These are phyloP conservation scores for Leccinum sublutescens DNA, from an alignment of 768 basidiomycete species.

Conservation along the genomic window DNA sequence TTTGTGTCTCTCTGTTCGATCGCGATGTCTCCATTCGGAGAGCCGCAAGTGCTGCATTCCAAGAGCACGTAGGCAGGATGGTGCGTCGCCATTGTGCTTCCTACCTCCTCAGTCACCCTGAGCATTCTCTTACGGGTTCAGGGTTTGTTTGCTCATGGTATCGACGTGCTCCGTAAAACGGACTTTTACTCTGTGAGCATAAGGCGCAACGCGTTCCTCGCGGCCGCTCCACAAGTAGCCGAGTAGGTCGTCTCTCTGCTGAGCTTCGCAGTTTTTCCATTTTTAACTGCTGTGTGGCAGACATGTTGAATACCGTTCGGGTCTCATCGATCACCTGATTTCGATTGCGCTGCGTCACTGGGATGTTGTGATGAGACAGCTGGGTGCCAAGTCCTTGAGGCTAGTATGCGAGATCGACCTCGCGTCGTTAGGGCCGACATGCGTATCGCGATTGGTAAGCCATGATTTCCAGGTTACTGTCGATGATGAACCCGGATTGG, in stretches of 20 bases:
- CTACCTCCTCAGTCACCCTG: conserved; percentile 7
- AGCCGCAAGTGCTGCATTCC: conserved; percentile 96
- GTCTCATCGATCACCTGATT: conserved; percentile 70
- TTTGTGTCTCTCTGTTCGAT: conserved; percentile 84
- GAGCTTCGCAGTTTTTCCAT: conserved; percentile 3
- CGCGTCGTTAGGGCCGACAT: conserved; percentile 45
- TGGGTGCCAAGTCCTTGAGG: conserved; percentile 75
- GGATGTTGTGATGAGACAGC: conserved; percentile 77
- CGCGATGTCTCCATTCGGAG: conserved; percentile 92
- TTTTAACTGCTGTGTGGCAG: conserved; percentile 40
- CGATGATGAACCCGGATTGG: conserved; percentile 11
- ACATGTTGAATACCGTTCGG: conserved; percentile 70
- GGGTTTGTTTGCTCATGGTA: conserved; percentile 91
- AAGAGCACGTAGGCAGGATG: conserved; percentile 93
- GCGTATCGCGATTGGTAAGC: conserved; percentile 55
- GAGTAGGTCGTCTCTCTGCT: conserved; percentile 52
- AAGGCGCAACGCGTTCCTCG: conserved; percentile 78
- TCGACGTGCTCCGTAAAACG: conserved; percentile 86
- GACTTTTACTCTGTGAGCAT: conserved; percentile 95
- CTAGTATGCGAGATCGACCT: conserved; percentile 65
- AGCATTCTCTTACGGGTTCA: conserved; percentile 36
- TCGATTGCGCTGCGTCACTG: conserved; percentile 82
- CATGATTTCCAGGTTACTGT: conserved; percentile 4
- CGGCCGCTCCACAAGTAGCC: conserved; percentile 83
- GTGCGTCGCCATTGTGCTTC: conserved; percentile 44